A percentile compares a stretch with the other conserved stretches of the same genome.
Conservation (phyloP, 148 eudicot genomes). For the Pharnaceum exiguum region DNA sequence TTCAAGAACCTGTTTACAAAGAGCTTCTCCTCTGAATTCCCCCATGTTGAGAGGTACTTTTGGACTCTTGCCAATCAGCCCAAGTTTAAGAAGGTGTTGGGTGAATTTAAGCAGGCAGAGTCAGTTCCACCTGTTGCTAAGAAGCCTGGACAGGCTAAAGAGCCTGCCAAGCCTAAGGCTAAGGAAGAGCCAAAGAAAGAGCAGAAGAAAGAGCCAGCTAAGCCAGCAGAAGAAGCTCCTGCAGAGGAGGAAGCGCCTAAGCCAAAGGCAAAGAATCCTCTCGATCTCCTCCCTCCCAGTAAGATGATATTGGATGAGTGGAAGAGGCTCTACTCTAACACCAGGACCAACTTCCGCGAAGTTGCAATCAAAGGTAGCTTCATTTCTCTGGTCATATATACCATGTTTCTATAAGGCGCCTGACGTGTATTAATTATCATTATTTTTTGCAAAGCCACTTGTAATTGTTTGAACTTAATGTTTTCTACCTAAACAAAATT, state of each 20-base stretch:
- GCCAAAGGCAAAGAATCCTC: constrained; percentile 77
- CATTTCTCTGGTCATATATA: background rate
- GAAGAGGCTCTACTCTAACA: constrained; percentile 89
- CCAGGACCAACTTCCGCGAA: constrained; percentile 84
- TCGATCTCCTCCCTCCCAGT: constrained; percentile 81
- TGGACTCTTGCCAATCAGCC: constrained; percentile 84
- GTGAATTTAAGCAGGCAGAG: constrained; percentile 52
- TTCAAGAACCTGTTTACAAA: constrained; percentile 43
- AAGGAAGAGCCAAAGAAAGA: constrained; percentile 67
- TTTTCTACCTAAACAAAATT: too few species aligned
- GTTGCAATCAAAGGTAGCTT: constrained; percentile 70
- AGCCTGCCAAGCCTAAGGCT: constrained; percentile 46
- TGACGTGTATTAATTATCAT: background rate
- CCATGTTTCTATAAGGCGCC: background rate
- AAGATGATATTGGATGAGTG: constrained; percentile 85
- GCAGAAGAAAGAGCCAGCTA: constrained; percentile 42
- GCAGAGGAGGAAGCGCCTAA: constrained; percentile 66
- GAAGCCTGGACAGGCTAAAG: constrained; percentile 51
- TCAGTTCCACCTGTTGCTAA: constrained; percentile 53
- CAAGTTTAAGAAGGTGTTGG: constrained; percentile 57
- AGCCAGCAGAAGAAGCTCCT: constrained; percentile 41
- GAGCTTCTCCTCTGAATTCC: constrained; percentile 70
- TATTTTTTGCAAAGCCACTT: too few species aligned
- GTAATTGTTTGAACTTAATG: too few species aligned
- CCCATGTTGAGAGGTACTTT: constrained; percentile 76